These are phyloP conservation scores for Chimonanthus salicifolius DNA, from an alignment of 164 flowering plant genomes.

Conservation along the genomic window DNA sequence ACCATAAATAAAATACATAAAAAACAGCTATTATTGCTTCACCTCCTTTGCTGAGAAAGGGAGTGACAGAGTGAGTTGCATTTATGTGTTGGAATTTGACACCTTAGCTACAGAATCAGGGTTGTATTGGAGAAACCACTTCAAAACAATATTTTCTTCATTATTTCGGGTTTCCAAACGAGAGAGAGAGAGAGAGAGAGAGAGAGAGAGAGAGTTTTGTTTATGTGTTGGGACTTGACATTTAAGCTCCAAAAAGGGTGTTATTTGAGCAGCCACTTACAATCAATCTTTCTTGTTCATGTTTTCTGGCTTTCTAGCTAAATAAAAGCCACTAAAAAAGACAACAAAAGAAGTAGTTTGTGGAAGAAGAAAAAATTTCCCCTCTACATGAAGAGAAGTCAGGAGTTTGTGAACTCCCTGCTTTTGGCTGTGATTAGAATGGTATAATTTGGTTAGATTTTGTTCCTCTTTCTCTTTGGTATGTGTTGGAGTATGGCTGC, in stretches of 20 bases:
- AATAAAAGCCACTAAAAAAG: neutral
- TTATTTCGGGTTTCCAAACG: no score
- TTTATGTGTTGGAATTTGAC: no score
- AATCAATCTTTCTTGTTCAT: neutral
- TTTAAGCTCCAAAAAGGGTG: neutral
- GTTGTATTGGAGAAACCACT: no score
- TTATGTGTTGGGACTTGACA: neutral
- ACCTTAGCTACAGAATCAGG: no score
- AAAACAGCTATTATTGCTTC: no score
- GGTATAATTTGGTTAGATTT: neutral
- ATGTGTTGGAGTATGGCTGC: constrained; percentile 35
- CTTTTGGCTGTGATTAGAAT: neutral
- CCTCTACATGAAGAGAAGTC: neutral
- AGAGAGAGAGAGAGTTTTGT: neutral
- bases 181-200: neutral
- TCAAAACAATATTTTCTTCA: no score
- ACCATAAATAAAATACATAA: no score
- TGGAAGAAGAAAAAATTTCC: neutral
- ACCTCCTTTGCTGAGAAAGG: no score
- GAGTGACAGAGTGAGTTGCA: no score
- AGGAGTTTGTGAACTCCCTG: neutral
- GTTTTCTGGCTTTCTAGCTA: neutral
- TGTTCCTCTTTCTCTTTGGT: neutral
- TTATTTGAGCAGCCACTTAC: neutral
- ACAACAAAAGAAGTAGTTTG: neutral